phyloP scores from a whole-genome alignment of 805 yeast genomes.

The Scheffersomyces coipomensis region DNA sequence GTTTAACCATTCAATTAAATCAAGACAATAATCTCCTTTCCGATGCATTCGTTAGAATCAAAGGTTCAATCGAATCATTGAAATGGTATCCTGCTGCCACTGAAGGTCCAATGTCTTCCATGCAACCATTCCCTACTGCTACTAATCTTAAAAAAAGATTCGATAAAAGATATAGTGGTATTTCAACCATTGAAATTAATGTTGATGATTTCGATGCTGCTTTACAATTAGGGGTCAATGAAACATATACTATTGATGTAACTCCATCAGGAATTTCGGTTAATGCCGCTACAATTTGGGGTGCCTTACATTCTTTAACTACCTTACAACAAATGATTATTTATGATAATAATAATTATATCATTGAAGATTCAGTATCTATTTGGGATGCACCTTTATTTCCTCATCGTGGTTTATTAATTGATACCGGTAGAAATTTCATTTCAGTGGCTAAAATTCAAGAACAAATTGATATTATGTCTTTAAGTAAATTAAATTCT shows the following conservation, averaged over 20 bases:
- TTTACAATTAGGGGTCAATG: slow-evolving; percentile 36
- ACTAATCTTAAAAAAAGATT: background rate
- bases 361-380: slow-evolving; percentile 30
- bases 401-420: slow-evolving; percentile 37
- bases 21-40: slow-evolving; percentile 1
- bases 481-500: slow-evolving; percentile 35
- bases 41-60: slow-evolving; percentile 5
- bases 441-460: slow-evolving; percentile 19
- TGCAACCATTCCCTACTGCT: background rate
- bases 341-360: slow-evolving; percentile 18
- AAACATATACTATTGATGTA: slow-evolving; percentile 26
- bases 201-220: slow-evolving; percentile 19
- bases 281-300: slow-evolving; percentile 36
- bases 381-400: slow-evolving; percentile 34
- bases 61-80: slow-evolving; percentile 12
- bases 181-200: slow-evolving; percentile 3
- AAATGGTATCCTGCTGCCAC: slow-evolving; percentile 36
- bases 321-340: slow-evolving; percentile 41
- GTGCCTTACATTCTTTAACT: slow-evolving; percentile 38
- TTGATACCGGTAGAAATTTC: slow-evolving; percentile 40
- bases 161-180: background rate
- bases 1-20: background rate
- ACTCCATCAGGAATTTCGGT: slow-evolving; percentile 16
- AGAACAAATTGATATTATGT: slow-evolving; percentile 38
- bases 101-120: slow-evolving; percentile 16